These are phyloP conservation scores for Lepidium africanum DNA, from an alignment of 345 rosid genomes.

Conservation along the genomic window DNA sequence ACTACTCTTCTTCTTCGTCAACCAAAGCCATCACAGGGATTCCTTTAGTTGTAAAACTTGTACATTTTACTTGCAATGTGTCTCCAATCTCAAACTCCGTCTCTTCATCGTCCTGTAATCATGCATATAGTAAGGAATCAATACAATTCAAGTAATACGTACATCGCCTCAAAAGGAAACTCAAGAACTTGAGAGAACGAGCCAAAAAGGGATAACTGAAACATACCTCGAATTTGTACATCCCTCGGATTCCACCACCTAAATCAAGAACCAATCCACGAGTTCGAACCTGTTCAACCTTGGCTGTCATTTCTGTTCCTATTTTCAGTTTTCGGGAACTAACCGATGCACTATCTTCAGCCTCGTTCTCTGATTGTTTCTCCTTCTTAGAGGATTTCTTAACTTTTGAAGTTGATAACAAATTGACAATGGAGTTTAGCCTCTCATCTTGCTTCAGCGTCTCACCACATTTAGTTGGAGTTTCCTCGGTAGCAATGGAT, in stretches of 20 bases:
- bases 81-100: slow-evolving; percentile 49
- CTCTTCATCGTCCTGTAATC: slow-evolving; percentile 40
- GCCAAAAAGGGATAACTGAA: not conserved
- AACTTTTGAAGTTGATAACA: not conserved
- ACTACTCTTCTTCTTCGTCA: slow-evolving; percentile 24
- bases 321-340: slow-evolving; percentile 50
- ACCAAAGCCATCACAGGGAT: slow-evolving; percentile 65
- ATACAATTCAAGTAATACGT: not conserved
- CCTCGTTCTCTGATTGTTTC: slow-evolving; percentile 13
- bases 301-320: slow-evolving; percentile 57
- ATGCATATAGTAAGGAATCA: slow-evolving; percentile 3
- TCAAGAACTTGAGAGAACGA: not conserved
- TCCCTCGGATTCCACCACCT: slow-evolving; percentile 86
- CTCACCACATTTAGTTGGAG: not conserved
- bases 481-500: not conserved
- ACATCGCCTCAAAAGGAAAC: not conserved
- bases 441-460: slow-evolving; percentile 19
- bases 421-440: slow-evolving; percentile 8
- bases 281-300: slow-evolving; percentile 54
- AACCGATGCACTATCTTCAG: slow-evolving; percentile 18
- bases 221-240: slow-evolving; percentile 76
- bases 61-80: slow-evolving; percentile 51
- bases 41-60: slow-evolving; percentile 71
- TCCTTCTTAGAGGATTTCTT: slow-evolving; percentile 15
- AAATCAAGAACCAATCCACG: slow-evolving; percentile 86